A percentile compares a stretch with the other conserved stretches of the same genome.
Evolutionary conservation across 352 stramenopile genomes (phyloP).

Genomic region (Plasmopara halstedii): DNA sequence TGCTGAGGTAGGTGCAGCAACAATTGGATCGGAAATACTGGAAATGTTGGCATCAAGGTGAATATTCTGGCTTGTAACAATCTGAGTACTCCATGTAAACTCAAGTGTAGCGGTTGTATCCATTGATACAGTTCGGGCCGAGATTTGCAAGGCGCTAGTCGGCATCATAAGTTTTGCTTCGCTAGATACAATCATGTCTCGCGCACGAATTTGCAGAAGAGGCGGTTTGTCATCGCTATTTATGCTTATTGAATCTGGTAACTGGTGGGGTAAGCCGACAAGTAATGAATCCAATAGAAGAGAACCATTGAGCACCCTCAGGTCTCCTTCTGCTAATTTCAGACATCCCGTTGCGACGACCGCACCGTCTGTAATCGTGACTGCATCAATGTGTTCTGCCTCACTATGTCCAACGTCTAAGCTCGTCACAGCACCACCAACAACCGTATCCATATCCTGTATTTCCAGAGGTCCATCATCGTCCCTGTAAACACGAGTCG

Average conservation of each 20-base stretch:
- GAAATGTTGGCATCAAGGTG: constrained; percentile 47
- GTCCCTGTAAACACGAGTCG: constrained; percentile 18
- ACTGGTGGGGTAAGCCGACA: constrained; percentile 9
- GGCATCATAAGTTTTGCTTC: constrained; percentile 36
- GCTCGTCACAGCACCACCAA: constrained; percentile 43
- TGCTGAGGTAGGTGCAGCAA: constrained; percentile 4
- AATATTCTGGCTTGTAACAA: constrained; percentile 36
- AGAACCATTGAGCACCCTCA: constrained; percentile 42
- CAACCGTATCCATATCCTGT: constrained; percentile 20
- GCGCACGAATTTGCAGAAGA: constrained; percentile 25
- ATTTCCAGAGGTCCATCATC: constrained; percentile 16
- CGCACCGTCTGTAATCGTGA: constrained; percentile 42
- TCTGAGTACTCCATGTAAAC: constrained; percentile 35
- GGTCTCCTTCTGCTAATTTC: constrained; percentile 25
- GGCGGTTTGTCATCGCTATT: constrained; percentile 15
- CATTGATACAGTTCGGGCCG: constrained; percentile 39
- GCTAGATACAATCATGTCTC: constrained; percentile 36
- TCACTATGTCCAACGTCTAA: constrained; percentile 24
- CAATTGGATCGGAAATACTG: constrained; percentile 19
- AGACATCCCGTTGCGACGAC: constrained; percentile 34
- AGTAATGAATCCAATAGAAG: constrained; percentile 37
- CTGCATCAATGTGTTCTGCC: constrained; percentile 19
- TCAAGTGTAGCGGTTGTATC: constrained; percentile 36
- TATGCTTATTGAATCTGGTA: constrained; percentile 17
- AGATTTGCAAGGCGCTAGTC: constrained; percentile 26